A percentile compares a stretch with the other conserved stretches of the same genome.
phyloP scores from a whole-genome alignment of 257 asterid species.

The Euphrasia confusa region DNA sequence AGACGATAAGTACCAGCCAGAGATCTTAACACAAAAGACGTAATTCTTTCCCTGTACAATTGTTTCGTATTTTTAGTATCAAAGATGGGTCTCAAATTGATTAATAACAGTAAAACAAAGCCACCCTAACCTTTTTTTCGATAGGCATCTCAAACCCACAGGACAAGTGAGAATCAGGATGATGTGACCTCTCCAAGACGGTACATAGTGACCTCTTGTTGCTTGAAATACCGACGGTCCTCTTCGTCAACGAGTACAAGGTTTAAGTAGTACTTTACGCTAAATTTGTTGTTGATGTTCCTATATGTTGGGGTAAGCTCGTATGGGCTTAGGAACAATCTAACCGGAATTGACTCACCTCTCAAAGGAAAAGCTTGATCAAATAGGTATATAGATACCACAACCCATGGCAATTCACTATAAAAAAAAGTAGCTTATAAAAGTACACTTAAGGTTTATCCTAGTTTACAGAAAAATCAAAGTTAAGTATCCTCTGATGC shows the following conservation, averaged over 20 bases:
- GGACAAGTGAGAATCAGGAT: conserved; percentile 20
- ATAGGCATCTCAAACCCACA: neutral
- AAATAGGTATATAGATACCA: neutral
- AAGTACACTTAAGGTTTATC: neutral
- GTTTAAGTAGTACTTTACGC: conserved; percentile 87
- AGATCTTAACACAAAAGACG: no score
- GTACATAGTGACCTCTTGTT: conserved; percentile 83
- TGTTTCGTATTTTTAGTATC: conserved; percentile 14
- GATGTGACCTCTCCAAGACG: conserved; percentile 63
- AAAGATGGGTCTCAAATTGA: neutral
- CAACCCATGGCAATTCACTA: no score
- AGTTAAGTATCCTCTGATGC: no score
- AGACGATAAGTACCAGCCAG: no score
- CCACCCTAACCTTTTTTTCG: conserved; percentile 13
- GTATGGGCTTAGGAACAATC: conserved; percentile 94
- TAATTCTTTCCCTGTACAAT: no score
- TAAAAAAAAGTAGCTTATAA: neutral
- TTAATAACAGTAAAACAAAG: conserved; percentile 22
- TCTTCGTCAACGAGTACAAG: conserved; percentile 98
- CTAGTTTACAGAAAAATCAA: no score
- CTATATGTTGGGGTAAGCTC: conserved; percentile 86
- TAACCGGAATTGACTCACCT: conserved; percentile 92
- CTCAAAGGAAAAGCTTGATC: conserved; percentile 24
- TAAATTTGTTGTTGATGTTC: conserved; percentile 93
- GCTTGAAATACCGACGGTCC: conserved; percentile 94